Percentiles rank a stretch among this genome's conserved stretches.
phyloP scores from a whole-genome alignment of 768 basidiomycete genomes.

The Lentinula raphanica region DNA sequence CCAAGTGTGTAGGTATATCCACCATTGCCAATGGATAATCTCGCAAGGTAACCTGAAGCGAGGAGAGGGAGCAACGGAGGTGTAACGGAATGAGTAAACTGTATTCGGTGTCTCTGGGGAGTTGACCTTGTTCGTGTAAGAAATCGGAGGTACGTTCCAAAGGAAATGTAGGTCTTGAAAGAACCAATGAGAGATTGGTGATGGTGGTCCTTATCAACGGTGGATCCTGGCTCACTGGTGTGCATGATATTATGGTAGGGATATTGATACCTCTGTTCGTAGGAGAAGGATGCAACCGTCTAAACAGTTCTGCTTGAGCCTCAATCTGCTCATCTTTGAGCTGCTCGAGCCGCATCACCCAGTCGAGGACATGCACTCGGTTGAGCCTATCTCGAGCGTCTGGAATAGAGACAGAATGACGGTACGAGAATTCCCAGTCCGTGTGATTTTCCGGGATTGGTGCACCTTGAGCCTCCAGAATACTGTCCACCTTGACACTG shows the following conservation, averaged over 20 bases:
- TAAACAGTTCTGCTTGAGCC: conserved; percentile 43
- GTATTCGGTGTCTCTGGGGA: conserved; percentile 68
- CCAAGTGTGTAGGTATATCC: conserved; percentile 53
- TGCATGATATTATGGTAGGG: conserved; percentile 40
- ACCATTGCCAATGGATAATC: conserved; percentile 88
- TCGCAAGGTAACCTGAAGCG: conserved; percentile 61
- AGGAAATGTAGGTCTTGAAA: conserved; percentile 59
- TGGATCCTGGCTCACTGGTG: conserved; percentile 31
- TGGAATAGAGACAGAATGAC: conserved; percentile 61
- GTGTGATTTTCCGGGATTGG: conserved; percentile 18
- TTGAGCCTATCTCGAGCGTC: conserved; percentile 71
- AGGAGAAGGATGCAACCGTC: conserved; percentile 37
- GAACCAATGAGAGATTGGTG: conserved; percentile 48
- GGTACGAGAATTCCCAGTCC: conserved; percentile 59
- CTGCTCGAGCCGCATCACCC: conserved; percentile 56
- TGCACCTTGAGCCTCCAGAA: conserved; percentile 38
- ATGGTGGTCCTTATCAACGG: conserved; percentile 71
- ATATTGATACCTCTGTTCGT: conserved; percentile 25
- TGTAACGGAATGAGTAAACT: conserved; percentile 82
- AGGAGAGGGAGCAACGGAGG: conserved; percentile 59
- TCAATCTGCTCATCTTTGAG: conserved; percentile 39
- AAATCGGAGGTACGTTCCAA: conserved; percentile 52
- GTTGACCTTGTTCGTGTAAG: conserved; percentile 62
- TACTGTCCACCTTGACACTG: conserved; percentile 67
- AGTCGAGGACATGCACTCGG: conserved; percentile 66